Percentiles rank a stretch among this genome's conserved stretches.
phyloP scores from a whole-genome alignment of 192 early-diverging fungal genomes.

The Fimicolochytrium jonesii region DNA sequence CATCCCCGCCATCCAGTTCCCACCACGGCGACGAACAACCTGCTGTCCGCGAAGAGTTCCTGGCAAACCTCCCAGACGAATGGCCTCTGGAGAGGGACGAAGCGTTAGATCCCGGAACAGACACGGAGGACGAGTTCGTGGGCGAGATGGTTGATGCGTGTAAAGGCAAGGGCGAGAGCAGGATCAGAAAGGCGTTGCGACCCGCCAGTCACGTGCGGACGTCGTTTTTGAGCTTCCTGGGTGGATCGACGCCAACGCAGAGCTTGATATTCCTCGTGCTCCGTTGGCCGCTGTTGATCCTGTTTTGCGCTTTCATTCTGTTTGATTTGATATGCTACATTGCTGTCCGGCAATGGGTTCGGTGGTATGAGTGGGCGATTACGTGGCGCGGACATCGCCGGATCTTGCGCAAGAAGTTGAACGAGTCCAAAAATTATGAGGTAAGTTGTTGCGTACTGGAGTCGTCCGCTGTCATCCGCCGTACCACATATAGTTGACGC shows the following conservation, averaged over 20 bases:
- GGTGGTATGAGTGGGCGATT: constrained; percentile 57
- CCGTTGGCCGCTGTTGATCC: constrained; percentile 30
- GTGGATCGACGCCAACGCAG: neutral
- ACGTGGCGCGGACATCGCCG: constrained; percentile 58
- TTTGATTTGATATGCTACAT: constrained; percentile 61
- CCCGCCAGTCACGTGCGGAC: no score
- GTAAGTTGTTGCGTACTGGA: neutral
- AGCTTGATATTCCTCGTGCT: constrained; percentile 19
- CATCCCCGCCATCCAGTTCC: no score
- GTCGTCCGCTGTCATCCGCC: no score
- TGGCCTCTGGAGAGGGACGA: neutral
- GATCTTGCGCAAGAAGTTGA: constrained; percentile 44
- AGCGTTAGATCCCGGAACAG: constrained; percentile 13
- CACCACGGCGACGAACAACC: neutral
- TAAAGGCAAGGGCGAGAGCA: neutral
- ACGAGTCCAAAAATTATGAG: constrained; percentile 50
- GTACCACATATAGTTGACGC: no score
- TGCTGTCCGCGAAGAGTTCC: no score
- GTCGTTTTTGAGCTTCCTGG: neutral
- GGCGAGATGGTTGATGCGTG: constrained; percentile 21
- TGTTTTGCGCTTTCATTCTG: constrained; percentile 53
- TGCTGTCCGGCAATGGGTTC: constrained; percentile 40
- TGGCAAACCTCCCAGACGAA: no score
- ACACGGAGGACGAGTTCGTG: constrained; percentile 23
- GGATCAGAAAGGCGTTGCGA: neutral